Base-by-base conservation (phyloP, 2,329 filamentous ascomycete genomes). In the Tolypocladium capitatum region DNA sequence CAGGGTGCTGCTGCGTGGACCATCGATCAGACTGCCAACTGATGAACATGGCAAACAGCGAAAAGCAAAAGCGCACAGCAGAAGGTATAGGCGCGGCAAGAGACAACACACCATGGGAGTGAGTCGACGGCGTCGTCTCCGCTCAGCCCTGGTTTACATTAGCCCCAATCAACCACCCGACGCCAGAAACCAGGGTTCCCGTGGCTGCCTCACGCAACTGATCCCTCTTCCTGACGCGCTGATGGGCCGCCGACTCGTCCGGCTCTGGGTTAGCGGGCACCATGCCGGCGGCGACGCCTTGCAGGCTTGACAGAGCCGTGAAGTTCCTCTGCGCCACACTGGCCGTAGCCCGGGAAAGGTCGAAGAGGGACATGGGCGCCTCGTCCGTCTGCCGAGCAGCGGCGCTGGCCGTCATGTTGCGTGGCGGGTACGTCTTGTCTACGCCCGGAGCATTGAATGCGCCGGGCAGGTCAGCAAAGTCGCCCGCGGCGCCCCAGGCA, bases 151-250 rank as follows among this genome's bases (percentile, higher is more conserved):
- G 56, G 35, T 53, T 60, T 1, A 60, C 55, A 48, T 63, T 66
- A n/a, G 80, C 81, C 7, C 78, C 78, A 49, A 84, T 74, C 43
- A 84, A 61, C 81, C 81, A 84, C 0, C 81, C 80, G 24, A 85
- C 76, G 18, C 81, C 78, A 40, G 77, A 80, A 3, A 81, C 81
- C 43, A 84, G 61, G 1, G 80, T 81, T n/a, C 78, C 80, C 48
- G 82, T 78, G 9, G 81, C 81, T 33, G 74, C 81, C 50, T 83
- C 80, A 52, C 78, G 71, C 36, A 84, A 58, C 62, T 84, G 82
- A 60, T 91, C 86, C 55, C 86, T 74, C 69, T 83, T 90, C 56
- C 86, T 75, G 34, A 77, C 70, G 48, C 66, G 71, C 49, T 71
- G 63, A 44, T 60, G 55, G n/a, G n/a, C n/a, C 48, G 57, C 53